phyloP scores from a whole-genome alignment of 495 filamentous ascomycete genomes.

The Xylaria cubensis region DNA sequence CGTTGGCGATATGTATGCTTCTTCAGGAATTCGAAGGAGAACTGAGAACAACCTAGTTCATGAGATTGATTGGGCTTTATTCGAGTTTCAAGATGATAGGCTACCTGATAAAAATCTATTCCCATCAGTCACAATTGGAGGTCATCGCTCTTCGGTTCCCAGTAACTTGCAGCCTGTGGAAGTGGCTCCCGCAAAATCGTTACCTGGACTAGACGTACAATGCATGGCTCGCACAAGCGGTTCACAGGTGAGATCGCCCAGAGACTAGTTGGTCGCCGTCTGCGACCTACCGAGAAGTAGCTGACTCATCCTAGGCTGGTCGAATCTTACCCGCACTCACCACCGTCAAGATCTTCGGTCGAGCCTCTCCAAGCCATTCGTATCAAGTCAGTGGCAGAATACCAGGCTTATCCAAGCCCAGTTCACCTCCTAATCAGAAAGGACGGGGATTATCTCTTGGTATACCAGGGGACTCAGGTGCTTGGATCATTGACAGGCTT shows the following conservation, averaged over 20 bases:
- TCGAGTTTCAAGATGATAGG: constrained; percentile 77
- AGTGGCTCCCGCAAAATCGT: constrained; percentile 50
- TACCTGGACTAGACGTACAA: constrained; percentile 79
- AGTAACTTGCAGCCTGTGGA: constrained; percentile 48
- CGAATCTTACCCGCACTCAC: constrained; percentile 76
- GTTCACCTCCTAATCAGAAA: constrained; percentile 4
- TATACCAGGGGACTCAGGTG: constrained; percentile 90
- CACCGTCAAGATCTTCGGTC: constrained; percentile 80
- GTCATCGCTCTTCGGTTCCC: constrained; percentile 36
- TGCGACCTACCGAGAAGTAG: background rate
- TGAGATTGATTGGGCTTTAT: constrained; percentile 95
- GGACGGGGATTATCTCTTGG: constrained; percentile 46
- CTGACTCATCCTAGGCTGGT: constrained; percentile 59
- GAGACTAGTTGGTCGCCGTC: background rate
- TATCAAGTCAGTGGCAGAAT: constrained; percentile 75
- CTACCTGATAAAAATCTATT: constrained; percentile 73
- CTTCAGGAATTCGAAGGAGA: constrained; percentile 82
- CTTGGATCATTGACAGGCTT: constrained; percentile 87
- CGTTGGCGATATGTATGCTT: constrained; percentile 85
- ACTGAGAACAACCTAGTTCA: constrained; percentile 70
- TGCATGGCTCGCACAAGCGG: constrained; percentile 92
- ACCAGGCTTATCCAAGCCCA: constrained; percentile 29
- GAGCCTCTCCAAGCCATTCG: constrained; percentile 78
- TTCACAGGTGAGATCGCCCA: constrained; percentile 51
- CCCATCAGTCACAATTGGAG: constrained; percentile 52